These are phyloP conservation scores for Eutrema heterophyllum DNA, from an alignment of 345 rosid genomes.

Conservation along the genomic window DNA sequence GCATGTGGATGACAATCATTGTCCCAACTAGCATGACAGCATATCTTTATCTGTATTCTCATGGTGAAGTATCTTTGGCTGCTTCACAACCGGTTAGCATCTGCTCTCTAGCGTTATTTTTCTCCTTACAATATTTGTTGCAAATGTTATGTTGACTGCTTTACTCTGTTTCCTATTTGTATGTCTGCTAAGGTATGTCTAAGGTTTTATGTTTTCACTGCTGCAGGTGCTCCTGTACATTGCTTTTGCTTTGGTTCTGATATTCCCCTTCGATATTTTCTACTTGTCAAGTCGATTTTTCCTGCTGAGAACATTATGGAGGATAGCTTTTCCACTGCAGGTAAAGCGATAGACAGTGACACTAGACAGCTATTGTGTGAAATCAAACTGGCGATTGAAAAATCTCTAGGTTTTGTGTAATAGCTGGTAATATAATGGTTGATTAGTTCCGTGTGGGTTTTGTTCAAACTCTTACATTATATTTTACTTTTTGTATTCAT, in stretches of 20 bases:
- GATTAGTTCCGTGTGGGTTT: background rate
- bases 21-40: constrained; percentile 99
- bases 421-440: background rate
- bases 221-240: constrained; percentile 81
- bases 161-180: background rate
- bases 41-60: constrained; percentile 90
- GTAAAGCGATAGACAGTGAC: constrained; percentile 40
- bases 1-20: constrained; percentile 89
- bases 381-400: background rate
- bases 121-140: background rate
- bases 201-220: constrained; percentile 4
- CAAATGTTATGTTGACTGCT: background rate
- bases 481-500: background rate
- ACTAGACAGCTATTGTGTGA: background rate
- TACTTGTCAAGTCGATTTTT: constrained; percentile 81
- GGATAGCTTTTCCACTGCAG: constrained; percentile 89
- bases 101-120: constrained; percentile 6
- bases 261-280: constrained; percentile 94
- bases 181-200: background rate
- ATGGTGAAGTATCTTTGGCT: constrained; percentile 94
- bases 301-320: constrained; percentile 86
- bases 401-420: background rate
- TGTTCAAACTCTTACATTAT: background rate
- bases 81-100: constrained; percentile 97
- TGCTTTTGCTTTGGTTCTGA: constrained; percentile 67